A percentile compares a stretch with the other conserved stretches of the same genome.
Conservation (phyloP, 1,284 basidiomycete species). For the Apiotrichum sp. region DNA sequence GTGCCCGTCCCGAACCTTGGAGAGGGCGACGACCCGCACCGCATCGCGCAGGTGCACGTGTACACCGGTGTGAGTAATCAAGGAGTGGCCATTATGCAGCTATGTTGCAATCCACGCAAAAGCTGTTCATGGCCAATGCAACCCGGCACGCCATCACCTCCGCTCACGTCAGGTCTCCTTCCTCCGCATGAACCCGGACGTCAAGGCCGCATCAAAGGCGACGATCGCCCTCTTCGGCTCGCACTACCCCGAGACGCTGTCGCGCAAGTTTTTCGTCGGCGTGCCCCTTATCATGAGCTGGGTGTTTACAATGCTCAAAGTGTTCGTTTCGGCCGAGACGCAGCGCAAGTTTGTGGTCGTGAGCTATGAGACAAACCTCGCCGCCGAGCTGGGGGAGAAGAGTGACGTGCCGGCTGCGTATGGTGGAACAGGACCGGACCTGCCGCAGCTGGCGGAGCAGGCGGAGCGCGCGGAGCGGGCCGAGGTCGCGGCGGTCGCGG, state of each 20-base stretch:
- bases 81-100: too few species aligned
- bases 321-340: conserved; percentile 24
- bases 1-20: conserved; percentile 20
- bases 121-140: too few species aligned
- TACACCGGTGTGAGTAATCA: conserved; percentile 9
- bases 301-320: conserved; percentile 21
- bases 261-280: conserved; percentile 27
- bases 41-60: conserved; percentile 24
- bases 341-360: conserved; percentile 25
- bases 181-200: conserved; percentile 22
- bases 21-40: conserved; percentile 19
- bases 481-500: too few species aligned
- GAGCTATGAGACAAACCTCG: conserved; percentile 16
- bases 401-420: conserved; percentile 15
- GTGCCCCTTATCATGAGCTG: conserved; percentile 28
- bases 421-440: conserved; percentile 18
- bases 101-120: too few species aligned
- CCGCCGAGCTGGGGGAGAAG: conserved; percentile 18
- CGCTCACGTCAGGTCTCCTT: conserved; percentile 15
- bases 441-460: conserved; percentile 11
- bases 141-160: too few species aligned
- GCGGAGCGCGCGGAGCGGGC: neutral
- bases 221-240: conserved; percentile 22
- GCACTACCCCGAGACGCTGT: conserved; percentile 29
- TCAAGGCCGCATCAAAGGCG: conserved; percentile 24